Conservation (phyloP, 1,284 basidiomycete genomes). For the Paramarasmius palmivorus region DNA sequence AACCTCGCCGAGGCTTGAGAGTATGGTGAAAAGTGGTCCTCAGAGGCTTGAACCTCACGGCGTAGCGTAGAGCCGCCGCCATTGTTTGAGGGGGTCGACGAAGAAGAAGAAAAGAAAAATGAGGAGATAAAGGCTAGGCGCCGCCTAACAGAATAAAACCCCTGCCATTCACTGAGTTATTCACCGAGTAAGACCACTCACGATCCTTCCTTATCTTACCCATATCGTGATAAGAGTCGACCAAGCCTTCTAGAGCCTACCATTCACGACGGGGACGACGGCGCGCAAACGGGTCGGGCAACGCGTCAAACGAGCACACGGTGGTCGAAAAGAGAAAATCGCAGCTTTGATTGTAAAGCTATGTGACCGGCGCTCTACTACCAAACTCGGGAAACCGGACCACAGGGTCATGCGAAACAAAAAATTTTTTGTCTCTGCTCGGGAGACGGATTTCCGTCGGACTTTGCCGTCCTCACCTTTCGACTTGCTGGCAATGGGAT, state of each 20-base stretch:
- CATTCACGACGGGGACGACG: no score
- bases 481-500: background rate
- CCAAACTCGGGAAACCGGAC: slow-evolving; percentile 4
- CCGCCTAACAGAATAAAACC: background rate
- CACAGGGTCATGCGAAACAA: slow-evolving; percentile 2
- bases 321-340: background rate
- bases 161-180: slow-evolving; percentile 54
- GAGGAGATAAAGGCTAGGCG: slow-evolving; percentile 7
- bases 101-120: slow-evolving; percentile 21
- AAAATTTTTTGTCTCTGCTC: slow-evolving; percentile 29
- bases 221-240: slow-evolving; percentile 28
- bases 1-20: slow-evolving; percentile 32
- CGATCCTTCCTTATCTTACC: slow-evolving; percentile 19
- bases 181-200: slow-evolving; percentile 56
- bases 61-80: slow-evolving; percentile 51
- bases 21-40: slow-evolving; percentile 20
- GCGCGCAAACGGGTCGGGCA: background rate
- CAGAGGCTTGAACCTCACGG: slow-evolving; percentile 36
- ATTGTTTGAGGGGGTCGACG: slow-evolving; percentile 19
- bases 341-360: background rate
- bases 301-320: background rate
- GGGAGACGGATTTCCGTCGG: slow-evolving; percentile 29
- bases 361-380: background rate
- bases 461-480: slow-evolving; percentile 14
- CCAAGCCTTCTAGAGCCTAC: slow-evolving; percentile 15